These are phyloP conservation scores for Chenopodium album DNA, from an alignment of 148 eudicot genomes.

Conservation along the genomic window DNA sequence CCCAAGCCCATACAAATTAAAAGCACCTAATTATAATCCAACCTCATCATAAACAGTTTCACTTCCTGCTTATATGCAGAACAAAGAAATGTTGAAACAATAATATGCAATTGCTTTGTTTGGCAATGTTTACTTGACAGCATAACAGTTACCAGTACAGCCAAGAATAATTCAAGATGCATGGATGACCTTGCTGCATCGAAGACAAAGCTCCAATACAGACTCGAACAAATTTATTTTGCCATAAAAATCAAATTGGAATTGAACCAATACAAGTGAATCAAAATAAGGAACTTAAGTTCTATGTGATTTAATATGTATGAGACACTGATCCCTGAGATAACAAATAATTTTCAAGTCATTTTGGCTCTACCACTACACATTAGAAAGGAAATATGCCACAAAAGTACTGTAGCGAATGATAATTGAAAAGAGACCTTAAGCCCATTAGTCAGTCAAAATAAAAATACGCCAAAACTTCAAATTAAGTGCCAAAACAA, in stretches of 20 bases:
- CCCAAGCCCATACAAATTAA: not conserved
- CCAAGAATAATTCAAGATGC: not conserved
- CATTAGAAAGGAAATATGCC: not conserved
- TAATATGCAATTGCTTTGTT: not conserved
- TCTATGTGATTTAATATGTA: not conserved
- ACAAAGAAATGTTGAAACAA: not conserved
- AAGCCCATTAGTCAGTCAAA: not conserved
- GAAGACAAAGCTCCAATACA: not conserved
- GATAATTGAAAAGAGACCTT: not conserved
- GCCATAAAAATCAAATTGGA: not conserved
- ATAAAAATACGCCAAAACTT: not conserved
- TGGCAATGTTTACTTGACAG: not conserved
- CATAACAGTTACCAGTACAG: not conserved
- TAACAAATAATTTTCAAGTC: not conserved
- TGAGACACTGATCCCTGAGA: not conserved
- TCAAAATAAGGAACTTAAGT: not conserved
- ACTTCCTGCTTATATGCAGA: not conserved
- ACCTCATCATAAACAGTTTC: not conserved
- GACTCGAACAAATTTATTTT: not conserved
- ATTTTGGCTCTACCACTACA: not conserved
- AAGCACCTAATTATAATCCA: not conserved
- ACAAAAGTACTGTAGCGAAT: no score
- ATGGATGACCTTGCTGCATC: no score
- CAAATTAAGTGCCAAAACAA: not conserved
- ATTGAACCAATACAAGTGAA: not conserved